These are phyloP conservation scores for Fusarium sp. DNA, from an alignment of 2,329 filamentous ascomycete genomes.

Conservation along the genomic window DNA sequence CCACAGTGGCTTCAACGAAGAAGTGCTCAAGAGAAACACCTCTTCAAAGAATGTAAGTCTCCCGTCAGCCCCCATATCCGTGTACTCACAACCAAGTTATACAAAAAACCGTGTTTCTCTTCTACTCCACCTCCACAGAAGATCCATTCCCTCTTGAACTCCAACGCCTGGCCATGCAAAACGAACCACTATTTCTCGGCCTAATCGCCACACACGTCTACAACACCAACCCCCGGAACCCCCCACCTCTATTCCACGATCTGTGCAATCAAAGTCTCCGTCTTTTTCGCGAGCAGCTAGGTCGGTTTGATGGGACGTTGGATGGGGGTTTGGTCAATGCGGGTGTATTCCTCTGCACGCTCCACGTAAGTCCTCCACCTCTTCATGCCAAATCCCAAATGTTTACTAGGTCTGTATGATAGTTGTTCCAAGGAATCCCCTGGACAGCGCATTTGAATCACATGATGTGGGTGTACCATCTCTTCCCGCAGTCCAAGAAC, in stretches of 20 bases:
- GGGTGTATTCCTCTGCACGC: constrained; percentile 23
- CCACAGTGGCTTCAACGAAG: not conserved
- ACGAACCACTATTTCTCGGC: constrained; percentile 17
- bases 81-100: not conserved
- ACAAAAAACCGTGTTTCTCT: constrained; percentile 16
- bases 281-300: constrained; percentile 15
- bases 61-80: accelerated
- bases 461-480: constrained; percentile 31
- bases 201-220: constrained; percentile 29
- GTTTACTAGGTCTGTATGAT: not conserved
- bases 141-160: constrained; percentile 13
- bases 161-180: not conserved
- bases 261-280: constrained; percentile 23
- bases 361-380: constrained; percentile 11
- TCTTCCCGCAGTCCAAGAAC: constrained; percentile 15
- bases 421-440: constrained; percentile 32
- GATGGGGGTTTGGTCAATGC: constrained; percentile 11
- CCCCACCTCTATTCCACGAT: constrained; percentile 6
- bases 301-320: constrained; percentile 1
- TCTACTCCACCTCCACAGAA: constrained; percentile 25
- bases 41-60: constrained; percentile 3
- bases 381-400: not conserved
- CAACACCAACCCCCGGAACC: constrained; percentile 6
- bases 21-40: not conserved
- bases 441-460: constrained; percentile 28